Evolutionary conservation across 148 eudicot genomes (phyloP).

Genomic region (Hydrangea macrophylla): DNA sequence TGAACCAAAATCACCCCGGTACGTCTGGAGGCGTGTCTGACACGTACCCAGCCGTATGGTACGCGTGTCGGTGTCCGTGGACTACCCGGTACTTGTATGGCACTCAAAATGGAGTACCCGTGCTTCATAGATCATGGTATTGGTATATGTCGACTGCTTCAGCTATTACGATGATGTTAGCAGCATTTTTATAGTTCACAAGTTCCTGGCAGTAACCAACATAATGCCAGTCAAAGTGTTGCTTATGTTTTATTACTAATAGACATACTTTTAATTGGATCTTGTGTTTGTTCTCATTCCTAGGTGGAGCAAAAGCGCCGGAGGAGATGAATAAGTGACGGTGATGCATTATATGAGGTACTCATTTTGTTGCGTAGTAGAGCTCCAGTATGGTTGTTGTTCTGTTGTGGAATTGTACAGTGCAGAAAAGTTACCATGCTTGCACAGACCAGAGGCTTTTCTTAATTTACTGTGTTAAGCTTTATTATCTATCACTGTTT

Average conservation of each 20-base stretch:
- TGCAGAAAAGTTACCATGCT: slow-evolving; percentile 32
- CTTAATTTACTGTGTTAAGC: slow-evolving; percentile 12
- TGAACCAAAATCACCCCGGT: too few species aligned
- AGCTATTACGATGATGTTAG: not conserved
- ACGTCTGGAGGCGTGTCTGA: too few species aligned
- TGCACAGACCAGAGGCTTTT: slow-evolving; percentile 21
- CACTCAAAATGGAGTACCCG: too few species aligned
- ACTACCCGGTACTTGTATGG: too few species aligned
- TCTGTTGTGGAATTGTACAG: slow-evolving; percentile 43
- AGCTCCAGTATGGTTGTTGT: slow-evolving; percentile 22
- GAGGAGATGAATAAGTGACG: not conserved
- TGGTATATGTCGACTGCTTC: not conserved
- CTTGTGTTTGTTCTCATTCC: not conserved
- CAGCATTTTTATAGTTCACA: not conserved
- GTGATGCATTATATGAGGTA: slow-evolving; percentile 16
- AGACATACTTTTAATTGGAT: not conserved
- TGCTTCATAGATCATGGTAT: too few species aligned
- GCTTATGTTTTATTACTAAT: not conserved
- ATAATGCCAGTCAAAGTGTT: not conserved
- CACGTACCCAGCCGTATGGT: too few species aligned
- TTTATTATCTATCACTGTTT: slow-evolving; percentile 13
- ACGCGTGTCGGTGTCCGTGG: too few species aligned
- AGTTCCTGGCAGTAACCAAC: not conserved
- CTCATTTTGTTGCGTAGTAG: slow-evolving; percentile 20
- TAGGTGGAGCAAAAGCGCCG: slow-evolving; percentile 1